Percentiles rank a stretch among this genome's conserved stretches.
Evolutionary conservation across 495 filamentous ascomycete species (phyloP).

Genomic region (Neurospora sp.): DNA sequence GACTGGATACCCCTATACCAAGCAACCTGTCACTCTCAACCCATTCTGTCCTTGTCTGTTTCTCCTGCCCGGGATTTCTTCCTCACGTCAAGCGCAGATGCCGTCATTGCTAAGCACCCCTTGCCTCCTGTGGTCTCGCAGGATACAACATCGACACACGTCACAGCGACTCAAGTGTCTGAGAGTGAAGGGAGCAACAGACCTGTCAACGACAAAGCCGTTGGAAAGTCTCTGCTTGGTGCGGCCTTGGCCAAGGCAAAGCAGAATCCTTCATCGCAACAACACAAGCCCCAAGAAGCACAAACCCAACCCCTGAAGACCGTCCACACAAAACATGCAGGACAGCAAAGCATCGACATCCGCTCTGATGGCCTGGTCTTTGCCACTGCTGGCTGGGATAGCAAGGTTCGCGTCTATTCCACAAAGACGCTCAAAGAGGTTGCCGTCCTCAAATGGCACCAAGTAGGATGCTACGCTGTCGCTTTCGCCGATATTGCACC

Average conservation of each 20-base stretch:
- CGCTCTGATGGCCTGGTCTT: slow-evolving; percentile 75
- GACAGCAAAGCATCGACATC: slow-evolving; percentile 73
- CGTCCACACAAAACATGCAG: slow-evolving; percentile 73
- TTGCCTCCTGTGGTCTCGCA: slow-evolving; percentile 25
- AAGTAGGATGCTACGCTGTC: slow-evolving; percentile 77
- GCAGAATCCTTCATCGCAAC: slow-evolving; percentile 7
- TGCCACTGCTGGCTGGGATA: slow-evolving; percentile 91
- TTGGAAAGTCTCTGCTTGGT: slow-evolving; percentile 18
- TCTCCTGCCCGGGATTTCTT: slow-evolving; percentile 50
- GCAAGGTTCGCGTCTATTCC: slow-evolving; percentile 68
- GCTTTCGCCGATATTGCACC: slow-evolving; percentile 53
- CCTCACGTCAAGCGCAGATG: slow-evolving; percentile 77
- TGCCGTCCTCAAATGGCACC: slow-evolving; percentile 93
- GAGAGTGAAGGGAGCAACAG: not conserved
- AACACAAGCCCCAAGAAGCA: slow-evolving; percentile 15
- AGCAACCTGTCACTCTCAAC: slow-evolving; percentile 64
- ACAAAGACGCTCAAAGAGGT: slow-evolving; percentile 74
- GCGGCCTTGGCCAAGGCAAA: slow-evolving; percentile 9
- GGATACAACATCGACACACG: not conserved
- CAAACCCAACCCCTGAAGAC: slow-evolving; percentile 40
- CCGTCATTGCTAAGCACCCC: slow-evolving; percentile 39
- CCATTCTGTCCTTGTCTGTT: slow-evolving; percentile 69
- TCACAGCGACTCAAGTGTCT: not conserved
- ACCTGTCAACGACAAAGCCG: not conserved
- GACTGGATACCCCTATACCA: slow-evolving; percentile 57